Evolutionary conservation across 2,329 filamentous ascomycete species (phyloP), one percentile per base, ranked within the genome.

Genomic region (Diaporthe sp.): DNA sequence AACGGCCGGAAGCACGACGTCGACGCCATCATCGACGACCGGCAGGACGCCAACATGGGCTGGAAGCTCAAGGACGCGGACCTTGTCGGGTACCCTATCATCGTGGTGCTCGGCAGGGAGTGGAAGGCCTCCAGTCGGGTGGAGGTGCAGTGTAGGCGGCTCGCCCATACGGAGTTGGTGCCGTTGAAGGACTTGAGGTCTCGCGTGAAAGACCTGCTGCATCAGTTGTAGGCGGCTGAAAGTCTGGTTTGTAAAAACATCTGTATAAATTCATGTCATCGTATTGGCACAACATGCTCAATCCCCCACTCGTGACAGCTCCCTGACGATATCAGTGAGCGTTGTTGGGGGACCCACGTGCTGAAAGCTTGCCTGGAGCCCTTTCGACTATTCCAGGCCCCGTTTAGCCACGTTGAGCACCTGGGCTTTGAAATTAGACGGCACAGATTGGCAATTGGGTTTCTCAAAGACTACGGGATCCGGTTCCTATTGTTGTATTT

Each of bases 1-100:
- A 22, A 1, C 51, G 72, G 47, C 31, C 12, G 0, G 28, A 71
- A 22, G 20, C 39, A 77, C 5, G 75, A 80, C 2, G 76, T 94
- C 8, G 95, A 98, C 81, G 86, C 90, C 3, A 87, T 95, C 3
- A 84, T 98, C 1, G 95, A 98, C 82, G 95, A 98, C 83, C 88
- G 94, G 25, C 82, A 86, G 15, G 89, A 91, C 17, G 78, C 74
- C 79, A 86, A 89, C 1, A 87, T 98, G 76, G 90, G 91, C 4
- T 98, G 95, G 94, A 98, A 98, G 83, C 87, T 98, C 81, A 92
- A 91, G 51, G 97, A 99, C 85, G 97, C 96, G 1, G 96, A 98
- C 83, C 82, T 97, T 75, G 91, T 96, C 73, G 97, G 97, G 4
- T 98, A 97, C 82, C 96, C 96, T 0, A 88, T 98, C 17, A 88